phyloP scores from a whole-genome alignment of 805 yeast species.

The Cyberlindnera meyerae region DNA sequence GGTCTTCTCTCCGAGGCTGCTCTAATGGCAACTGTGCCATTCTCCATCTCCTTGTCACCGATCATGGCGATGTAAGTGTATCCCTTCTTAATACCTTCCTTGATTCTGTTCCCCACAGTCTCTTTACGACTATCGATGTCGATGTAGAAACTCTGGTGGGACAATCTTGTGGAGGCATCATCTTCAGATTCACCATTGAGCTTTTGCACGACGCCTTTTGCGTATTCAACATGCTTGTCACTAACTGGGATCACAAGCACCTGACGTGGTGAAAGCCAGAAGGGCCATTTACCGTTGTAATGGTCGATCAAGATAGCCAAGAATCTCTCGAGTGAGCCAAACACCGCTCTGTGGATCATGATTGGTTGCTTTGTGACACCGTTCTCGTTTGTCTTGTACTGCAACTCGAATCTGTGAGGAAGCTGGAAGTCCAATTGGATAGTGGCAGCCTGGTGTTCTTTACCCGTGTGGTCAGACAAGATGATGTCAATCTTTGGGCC shows the following conservation, averaged over 20 bases:
- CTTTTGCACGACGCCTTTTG: conserved; percentile 40
- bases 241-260: conserved; percentile 79
- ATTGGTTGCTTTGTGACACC: conserved; percentile 65
- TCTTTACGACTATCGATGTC: conserved; percentile 74
- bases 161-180: conserved; percentile 43
- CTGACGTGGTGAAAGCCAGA: conserved; percentile 93
- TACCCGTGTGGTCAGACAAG: conserved; percentile 72
- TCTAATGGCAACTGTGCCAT: conserved; percentile 59
- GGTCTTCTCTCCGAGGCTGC: conserved; percentile 43
- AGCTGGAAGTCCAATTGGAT: conserved; percentile 93
- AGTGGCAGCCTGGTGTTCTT: conserved; percentile 91
- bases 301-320: conserved; percentile 88
- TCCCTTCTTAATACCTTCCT: conserved; percentile 70
- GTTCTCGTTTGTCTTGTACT: conserved; percentile 51
- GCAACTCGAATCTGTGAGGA: conserved; percentile 76
- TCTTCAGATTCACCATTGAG: conserved; percentile 43
- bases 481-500: conserved; percentile 94
- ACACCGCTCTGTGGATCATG: conserved; percentile 93
- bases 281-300: conserved; percentile 92
- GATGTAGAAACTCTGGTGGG: conserved; percentile 58
- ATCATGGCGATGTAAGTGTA: conserved; percentile 78
- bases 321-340: conserved; percentile 92
- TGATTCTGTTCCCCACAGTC: conserved; percentile 75
- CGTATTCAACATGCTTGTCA: conserved; percentile 51
- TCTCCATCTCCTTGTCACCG: conserved; percentile 77